Conservation (phyloP, 139 green algal species). For the Chlorella sp. region DNA sequence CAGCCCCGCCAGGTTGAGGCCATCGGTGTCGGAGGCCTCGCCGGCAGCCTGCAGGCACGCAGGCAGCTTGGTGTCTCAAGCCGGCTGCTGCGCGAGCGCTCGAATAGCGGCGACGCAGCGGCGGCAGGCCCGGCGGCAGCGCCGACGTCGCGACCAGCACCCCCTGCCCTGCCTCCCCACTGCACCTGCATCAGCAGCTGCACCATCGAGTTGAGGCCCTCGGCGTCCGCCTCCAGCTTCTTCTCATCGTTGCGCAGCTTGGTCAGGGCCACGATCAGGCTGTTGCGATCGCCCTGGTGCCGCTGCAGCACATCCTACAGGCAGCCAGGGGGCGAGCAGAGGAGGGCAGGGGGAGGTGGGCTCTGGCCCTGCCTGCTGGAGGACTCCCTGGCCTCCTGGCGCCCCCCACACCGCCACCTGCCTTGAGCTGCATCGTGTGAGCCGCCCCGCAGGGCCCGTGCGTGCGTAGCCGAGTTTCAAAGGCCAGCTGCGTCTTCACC, state of each 20-base stretch:
- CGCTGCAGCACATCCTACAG: conserved; percentile 8
- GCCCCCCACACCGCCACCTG: too few species aligned
- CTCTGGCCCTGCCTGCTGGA: too few species aligned
- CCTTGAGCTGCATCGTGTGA: not conserved
- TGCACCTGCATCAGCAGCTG: not conserved
- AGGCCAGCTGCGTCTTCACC: too few species aligned
- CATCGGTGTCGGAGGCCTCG: not conserved
- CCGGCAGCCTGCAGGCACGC: not conserved
- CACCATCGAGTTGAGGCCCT: not conserved
- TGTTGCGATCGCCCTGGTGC: not conserved
- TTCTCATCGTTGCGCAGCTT: not conserved
- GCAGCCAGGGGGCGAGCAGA: not conserved
- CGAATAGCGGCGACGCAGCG: not conserved
- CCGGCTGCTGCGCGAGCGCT: not conserved
- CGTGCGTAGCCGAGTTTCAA: too few species aligned
- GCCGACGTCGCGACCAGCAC: not conserved
- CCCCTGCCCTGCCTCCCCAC: not conserved
- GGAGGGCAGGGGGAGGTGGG: too few species aligned
- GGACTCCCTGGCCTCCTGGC: too few species aligned
- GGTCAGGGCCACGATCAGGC: not conserved
- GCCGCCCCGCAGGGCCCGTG: too few species aligned
- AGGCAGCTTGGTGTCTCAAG: not conserved
- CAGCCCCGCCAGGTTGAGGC: not conserved
- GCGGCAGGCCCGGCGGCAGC: not conserved
- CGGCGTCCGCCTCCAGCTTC: not conserved